phyloP scores from a whole-genome alignment of 176 grass and related monocot species.

The Zoysia japonica region DNA sequence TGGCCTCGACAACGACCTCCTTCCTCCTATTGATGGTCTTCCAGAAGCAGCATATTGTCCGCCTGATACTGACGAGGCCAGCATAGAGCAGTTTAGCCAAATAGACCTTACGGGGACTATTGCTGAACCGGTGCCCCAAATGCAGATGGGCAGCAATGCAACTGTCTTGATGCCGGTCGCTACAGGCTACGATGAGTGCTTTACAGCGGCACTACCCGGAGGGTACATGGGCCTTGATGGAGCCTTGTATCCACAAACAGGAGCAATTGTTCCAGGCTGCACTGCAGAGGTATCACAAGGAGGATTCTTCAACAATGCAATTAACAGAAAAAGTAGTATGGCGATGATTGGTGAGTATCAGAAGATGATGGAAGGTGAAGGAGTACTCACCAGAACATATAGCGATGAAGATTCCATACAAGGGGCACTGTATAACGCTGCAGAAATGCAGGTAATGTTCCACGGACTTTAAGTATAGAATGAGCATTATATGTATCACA shows the following conservation, averaged over 20 bases:
- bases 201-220: conserved; percentile 46
- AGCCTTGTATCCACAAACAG: conserved; percentile 48
- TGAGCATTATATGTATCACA: conserved; percentile 25
- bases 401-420: conserved; percentile 52
- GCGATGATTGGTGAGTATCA: conserved; percentile 54
- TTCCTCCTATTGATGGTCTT: conserved; percentile 41
- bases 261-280: conserved; percentile 30
- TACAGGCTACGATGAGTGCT: conserved; percentile 47
- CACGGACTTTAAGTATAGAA: not conserved
- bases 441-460: conserved; percentile 67
- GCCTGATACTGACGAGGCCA: conserved; percentile 19
- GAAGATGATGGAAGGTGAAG: conserved; percentile 61
- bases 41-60: conserved; percentile 43
- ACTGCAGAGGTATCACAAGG: conserved; percentile 39
- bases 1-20: conserved; percentile 37
- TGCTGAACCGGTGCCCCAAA: conserved; percentile 34
- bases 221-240: conserved; percentile 64
- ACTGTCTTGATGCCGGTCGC: conserved; percentile 30
- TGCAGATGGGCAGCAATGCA: conserved; percentile 44
- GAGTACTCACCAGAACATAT: conserved; percentile 38
- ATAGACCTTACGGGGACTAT: conserved; percentile 43
- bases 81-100: conserved; percentile 51
- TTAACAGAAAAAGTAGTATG: not conserved
- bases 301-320: conserved; percentile 24
- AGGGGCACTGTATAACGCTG: conserved; percentile 44